A percentile compares a stretch with the other conserved stretches of the same genome.
Conservation (phyloP, 1,284 basidiomycete species). For the Malassezia furfur region DNA sequence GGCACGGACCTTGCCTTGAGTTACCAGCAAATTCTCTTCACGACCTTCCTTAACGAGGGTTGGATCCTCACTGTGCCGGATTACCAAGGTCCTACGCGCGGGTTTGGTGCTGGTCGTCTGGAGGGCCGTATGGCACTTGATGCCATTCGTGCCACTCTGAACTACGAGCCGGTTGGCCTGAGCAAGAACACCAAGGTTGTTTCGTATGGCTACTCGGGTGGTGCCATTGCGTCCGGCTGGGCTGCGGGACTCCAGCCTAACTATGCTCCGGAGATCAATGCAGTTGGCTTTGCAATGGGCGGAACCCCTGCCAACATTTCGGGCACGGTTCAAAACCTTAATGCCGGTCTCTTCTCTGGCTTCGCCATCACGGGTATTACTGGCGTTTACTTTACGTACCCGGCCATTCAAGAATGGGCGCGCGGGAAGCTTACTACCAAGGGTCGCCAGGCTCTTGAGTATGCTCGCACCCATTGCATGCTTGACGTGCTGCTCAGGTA, state of each 20-base stretch:
- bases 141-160: constrained; percentile 26
- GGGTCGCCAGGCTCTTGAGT: constrained; percentile 11
- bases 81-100: constrained; percentile 30
- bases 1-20: constrained; percentile 12
- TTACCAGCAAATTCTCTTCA: not conserved
- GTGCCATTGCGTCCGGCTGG: constrained; percentile 38
- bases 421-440: constrained; percentile 12
- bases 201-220: constrained; percentile 38
- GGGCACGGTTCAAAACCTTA: constrained; percentile 2
- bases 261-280: constrained; percentile 28
- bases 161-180: constrained; percentile 21
- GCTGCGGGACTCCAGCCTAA: constrained; percentile 22
- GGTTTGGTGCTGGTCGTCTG: constrained; percentile 31
- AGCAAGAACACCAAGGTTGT: constrained; percentile 20
- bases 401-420: constrained; percentile 20
- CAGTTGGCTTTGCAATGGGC: constrained; percentile 29
- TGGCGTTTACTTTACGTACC: constrained; percentile 22
- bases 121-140: constrained; percentile 31
- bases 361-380: constrained; percentile 30
- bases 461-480: not conserved
- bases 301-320: constrained; percentile 29
- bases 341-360: constrained; percentile 22
- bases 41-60: constrained; percentile 11
- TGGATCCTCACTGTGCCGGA: constrained; percentile 31
- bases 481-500: constrained; percentile 6